Evolutionary conservation across 495 filamentous ascomycete species (phyloP).

Genomic region (Rhizodiscina lignyota): DNA sequence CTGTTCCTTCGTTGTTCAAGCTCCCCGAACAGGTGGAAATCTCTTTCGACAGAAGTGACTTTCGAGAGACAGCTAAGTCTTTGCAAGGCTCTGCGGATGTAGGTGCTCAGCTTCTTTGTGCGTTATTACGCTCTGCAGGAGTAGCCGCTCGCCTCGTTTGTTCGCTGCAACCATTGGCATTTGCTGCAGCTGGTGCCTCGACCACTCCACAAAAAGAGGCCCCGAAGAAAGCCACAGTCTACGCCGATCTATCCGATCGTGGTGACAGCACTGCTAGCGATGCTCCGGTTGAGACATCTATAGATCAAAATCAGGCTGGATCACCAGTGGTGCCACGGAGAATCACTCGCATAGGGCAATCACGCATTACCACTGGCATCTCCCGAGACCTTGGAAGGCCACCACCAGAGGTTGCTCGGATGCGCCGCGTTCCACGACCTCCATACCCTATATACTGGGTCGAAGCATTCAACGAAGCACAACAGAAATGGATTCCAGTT

Average conservation of each 20-base stretch:
- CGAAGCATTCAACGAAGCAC: constrained; percentile 67
- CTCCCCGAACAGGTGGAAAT: constrained; percentile 34
- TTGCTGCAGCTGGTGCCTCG: constrained; percentile 36
- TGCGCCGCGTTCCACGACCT: constrained; percentile 14
- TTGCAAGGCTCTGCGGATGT: constrained; percentile 72
- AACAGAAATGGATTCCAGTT: constrained; percentile 80
- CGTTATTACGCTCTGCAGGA: constrained; percentile 57
- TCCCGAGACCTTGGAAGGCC: background rate
- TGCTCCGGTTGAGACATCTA: background rate
- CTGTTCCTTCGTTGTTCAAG: constrained; percentile 29
- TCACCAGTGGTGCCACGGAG: background rate
- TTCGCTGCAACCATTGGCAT: constrained; percentile 73
- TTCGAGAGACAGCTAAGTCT: constrained; percentile 44
- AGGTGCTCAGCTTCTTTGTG: constrained; percentile 80
- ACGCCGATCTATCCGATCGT: constrained; percentile 14
- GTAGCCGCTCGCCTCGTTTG: constrained; percentile 81
- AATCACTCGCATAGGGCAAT: background rate
- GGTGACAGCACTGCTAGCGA: background rate
- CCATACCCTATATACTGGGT: constrained; percentile 81
- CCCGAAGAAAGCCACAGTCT: constrained; percentile 24
- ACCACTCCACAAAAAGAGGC: constrained; percentile 26
- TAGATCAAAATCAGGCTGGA: background rate
- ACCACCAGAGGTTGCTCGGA: background rate
- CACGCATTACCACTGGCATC: background rate
- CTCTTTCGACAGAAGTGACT: constrained; percentile 47